A percentile compares a stretch with the other conserved stretches of the same genome.
Conservation (phyloP, 306 rosid genomes). For the Cicer pinnatifidum region DNA sequence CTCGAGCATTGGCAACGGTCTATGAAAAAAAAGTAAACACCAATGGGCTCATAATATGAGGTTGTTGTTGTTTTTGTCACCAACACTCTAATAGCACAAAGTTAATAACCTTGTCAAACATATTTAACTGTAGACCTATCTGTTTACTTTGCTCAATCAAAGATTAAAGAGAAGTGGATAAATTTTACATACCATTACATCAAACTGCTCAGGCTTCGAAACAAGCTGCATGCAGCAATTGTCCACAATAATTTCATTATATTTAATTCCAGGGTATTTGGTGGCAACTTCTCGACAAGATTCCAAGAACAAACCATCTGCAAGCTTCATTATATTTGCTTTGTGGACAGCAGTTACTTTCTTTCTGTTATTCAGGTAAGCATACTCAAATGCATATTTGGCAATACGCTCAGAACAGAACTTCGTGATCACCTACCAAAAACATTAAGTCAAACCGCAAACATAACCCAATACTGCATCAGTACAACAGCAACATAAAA, state of each 20-base stretch:
- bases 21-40: not conserved
- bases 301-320: slow-evolving; percentile 85
- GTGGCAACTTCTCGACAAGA: slow-evolving; percentile 84
- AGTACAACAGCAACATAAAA: not conserved
- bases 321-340: slow-evolving; percentile 95
- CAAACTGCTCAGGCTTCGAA: slow-evolving; percentile 89
- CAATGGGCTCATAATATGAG: not conserved
- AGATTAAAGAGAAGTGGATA: slow-evolving; percentile 24
- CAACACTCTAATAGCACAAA: slow-evolving; percentile 15
- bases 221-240: slow-evolving; percentile 98
- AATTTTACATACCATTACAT: slow-evolving; percentile 76
- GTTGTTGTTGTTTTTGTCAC: not conserved
- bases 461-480: not conserved
- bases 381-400: slow-evolving; percentile 84
- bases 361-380: slow-evolving; percentile 89
- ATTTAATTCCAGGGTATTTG: slow-evolving; percentile 65
- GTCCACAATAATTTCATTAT: slow-evolving; percentile 82
- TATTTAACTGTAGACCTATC: not conserved
- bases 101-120: not conserved
- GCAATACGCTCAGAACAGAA: slow-evolving; percentile 91
- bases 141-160: not conserved
- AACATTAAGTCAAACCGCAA: slow-evolving; percentile 45
- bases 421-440: slow-evolving; percentile 82
- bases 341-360: slow-evolving; percentile 96
- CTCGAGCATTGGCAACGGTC: not conserved